Evolutionary conservation across 345 rosid genomes (phyloP).

Genomic region (Pistacia integerrima): DNA sequence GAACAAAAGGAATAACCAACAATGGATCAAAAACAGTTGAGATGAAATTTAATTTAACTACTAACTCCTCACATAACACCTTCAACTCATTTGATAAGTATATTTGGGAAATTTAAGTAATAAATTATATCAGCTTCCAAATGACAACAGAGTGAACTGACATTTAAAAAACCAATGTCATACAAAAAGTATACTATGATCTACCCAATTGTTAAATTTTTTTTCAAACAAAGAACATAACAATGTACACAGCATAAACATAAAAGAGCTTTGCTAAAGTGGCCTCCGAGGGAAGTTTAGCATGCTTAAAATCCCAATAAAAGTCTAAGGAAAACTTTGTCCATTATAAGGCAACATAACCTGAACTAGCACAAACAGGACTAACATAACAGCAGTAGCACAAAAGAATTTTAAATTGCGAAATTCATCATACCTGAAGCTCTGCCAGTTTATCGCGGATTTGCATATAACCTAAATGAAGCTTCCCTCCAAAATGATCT

Average conservation of each 20-base stretch:
- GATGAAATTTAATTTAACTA: background rate
- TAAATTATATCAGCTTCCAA: background rate
- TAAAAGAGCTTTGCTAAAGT: background rate
- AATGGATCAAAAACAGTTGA: background rate
- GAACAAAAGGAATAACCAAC: background rate
- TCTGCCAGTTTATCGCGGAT: slow-evolving; percentile 92
- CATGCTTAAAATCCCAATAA: background rate
- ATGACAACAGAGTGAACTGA: background rate
- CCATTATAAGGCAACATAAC: background rate
- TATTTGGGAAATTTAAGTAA: background rate
- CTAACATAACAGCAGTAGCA: background rate
- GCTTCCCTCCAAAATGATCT: slow-evolving; percentile 99
- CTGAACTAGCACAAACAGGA: background rate
- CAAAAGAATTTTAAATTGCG: background rate
- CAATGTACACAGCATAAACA: slow-evolving; percentile 71
- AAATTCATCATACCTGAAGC: slow-evolving; percentile 65
- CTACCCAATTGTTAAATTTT: background rate
- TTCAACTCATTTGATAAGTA: background rate
- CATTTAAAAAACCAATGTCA: too few relatives aligned
- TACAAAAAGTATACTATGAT: background rate
- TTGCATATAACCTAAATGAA: slow-evolving; percentile 95
- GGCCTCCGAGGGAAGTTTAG: background rate
- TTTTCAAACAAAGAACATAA: slow-evolving; percentile 23
- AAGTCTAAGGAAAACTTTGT: background rate
- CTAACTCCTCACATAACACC: background rate